Evolutionary conservation across 345 rosid genomes (phyloP).

Genomic region (Linum usitatissimum): DNA sequence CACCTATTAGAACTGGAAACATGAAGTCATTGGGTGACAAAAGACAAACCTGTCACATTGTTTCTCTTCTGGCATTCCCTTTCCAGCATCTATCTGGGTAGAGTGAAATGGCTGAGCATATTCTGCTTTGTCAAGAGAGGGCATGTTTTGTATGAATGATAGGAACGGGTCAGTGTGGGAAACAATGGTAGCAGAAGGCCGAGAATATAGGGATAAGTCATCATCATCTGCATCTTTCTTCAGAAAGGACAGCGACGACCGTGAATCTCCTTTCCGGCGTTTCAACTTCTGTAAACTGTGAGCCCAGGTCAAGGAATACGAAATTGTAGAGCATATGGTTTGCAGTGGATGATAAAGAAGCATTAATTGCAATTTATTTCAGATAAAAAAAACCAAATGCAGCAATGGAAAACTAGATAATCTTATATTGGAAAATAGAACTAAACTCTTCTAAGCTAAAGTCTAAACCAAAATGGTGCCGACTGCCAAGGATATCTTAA

Average conservation of each 20-base stretch:
- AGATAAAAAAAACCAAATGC: not conserved
- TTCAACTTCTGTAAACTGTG: conserved; percentile 55
- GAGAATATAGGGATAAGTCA: conserved; percentile 30
- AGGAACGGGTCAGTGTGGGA: conserved; percentile 46
- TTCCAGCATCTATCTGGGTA: conserved; percentile 8
- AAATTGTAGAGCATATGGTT: conserved; percentile 1
- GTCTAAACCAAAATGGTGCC: not conserved
- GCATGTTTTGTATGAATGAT: conserved; percentile 41
- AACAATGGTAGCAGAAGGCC: conserved; percentile 20
- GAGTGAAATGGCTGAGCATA: conserved; percentile 24
- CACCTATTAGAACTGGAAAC: not conserved
- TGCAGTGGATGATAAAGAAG: conserved; percentile 1
- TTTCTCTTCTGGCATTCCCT: not conserved
- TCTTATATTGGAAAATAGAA: too few species aligned
- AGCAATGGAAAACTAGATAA: too few species aligned
- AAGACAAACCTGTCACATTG: conserved; percentile 7
- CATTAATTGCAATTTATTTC: not conserved
- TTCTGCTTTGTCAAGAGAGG: conserved; percentile 26
- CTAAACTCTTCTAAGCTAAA: not conserved
- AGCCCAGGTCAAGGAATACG: conserved; percentile 47
- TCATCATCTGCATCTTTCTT: conserved; percentile 37
- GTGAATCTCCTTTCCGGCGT: conserved; percentile 33
- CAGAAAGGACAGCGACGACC: conserved; percentile 26
- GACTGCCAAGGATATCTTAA: conserved; percentile 19
- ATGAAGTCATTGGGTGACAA: conserved; percentile 12